Evolutionary conservation across 2,329 filamentous ascomycete species (phyloP), one percentile per base, ranked within the genome.

Genomic region (Aspergillus brasiliensis): DNA sequence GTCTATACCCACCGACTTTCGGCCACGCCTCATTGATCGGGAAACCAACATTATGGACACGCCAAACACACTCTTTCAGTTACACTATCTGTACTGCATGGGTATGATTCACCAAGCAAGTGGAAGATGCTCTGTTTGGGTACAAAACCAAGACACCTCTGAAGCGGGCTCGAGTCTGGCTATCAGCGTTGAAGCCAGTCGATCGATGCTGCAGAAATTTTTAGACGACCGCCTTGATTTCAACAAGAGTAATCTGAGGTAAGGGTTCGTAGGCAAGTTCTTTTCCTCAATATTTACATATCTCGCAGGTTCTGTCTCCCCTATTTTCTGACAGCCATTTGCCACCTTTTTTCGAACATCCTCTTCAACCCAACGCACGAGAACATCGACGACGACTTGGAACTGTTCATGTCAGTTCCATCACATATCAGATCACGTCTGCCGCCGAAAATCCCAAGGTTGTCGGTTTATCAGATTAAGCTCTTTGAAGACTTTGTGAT

Each of bases 61-160:
- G 7, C 25, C 46, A 2, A 44, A 37, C 6, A 55, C 56, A n/a
- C 6, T 63, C 19, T 37, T 62, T 17, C 31, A 62, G 8, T 21
- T 63, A 21, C 56, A 63, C 17, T 63, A 63, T 17, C 56, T 62
- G 34, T 61, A 62, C 53, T 62, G 59, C 25, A 57, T 59, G 56
- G 42, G 48, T 8, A 52, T 53, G 21, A 63, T 63, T n/a, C 61
- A 63, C n/a, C 61, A 63, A 51, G 51, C 56, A 2, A 62, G 61
- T 8, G 57, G 61, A 28, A 56, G 59, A 11, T 62, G 61, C 15
- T 59, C 42, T 8, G 31, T 48, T 3, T 62, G 61, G 61, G 34
- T 57, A 3, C 51, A 44, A 37, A 61, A 63, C 7, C 56, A 59
- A 27, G 52, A 63, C 38, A 59, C 61, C 0, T 42, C 56, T 13